Evolutionary conservation across 441 rosid genomes (phyloP), one percentile per base, ranked within the genome.

Genomic region (Sinapis alba): DNA sequence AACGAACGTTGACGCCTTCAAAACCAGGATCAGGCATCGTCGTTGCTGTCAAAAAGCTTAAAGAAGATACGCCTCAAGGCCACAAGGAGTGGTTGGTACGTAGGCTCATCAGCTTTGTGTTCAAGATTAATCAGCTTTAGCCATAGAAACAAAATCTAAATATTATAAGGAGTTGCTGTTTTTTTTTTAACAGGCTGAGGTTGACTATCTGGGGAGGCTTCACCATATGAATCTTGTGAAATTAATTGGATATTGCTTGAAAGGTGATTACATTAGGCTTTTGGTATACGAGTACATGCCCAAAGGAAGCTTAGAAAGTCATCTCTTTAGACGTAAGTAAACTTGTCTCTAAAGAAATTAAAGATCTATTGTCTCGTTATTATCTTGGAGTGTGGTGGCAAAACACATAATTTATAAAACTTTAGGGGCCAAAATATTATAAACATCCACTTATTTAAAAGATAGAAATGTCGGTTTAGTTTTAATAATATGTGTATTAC

Each of bases 51-150:
- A 88, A 88, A 79, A 88, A 67, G 68, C 89, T 86, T 65, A 84
- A 85, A 69, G 23, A 72, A 0, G 87, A 81, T 45, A 79, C 79
- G 70, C 73, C 75, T 47, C 89, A 89, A 75, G 93, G 93, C 30
- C 91, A 89, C 74, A 87, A 83, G 76, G 87, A 89, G 84, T 89
- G 90, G 93, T 83, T 87, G 84, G 93, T 87, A n/a, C n/a, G n/a
- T n/a, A 88, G 1, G 88, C 59, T 45, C 68, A 26, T 15, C 11
- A 10, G 11, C 10, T 41, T 62, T 63, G 11, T 34, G 59, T 47
- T 13, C 63, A 7, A 23, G 47, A 16, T n/a, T n/a, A n/a, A 45
- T 67, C 63, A 21, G 60, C 12, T 75, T 71, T 58, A 27, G 63
- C 23, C 32, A 65, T 58, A 30, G 5, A 51, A 61, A 34, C 15